These are phyloP conservation scores for Candida parachauliodes DNA, from an alignment of 805 yeast species.

Conservation along the genomic window DNA sequence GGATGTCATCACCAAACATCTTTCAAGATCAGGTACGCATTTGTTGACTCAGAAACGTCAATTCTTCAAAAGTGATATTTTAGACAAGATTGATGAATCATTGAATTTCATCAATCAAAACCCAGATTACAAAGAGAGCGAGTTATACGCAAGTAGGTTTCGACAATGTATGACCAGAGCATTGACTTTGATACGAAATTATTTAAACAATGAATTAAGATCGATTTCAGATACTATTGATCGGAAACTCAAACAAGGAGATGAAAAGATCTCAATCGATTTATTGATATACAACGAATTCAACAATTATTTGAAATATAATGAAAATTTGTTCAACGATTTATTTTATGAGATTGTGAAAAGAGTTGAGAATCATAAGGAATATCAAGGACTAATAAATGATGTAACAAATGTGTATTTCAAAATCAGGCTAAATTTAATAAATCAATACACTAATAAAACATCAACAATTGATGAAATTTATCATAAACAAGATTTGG, in stretches of 20 bases:
- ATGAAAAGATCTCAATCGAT: conserved; percentile 42
- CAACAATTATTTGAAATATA: conserved; percentile 17
- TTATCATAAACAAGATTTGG: conserved; percentile 14
- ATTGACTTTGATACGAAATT: conserved; percentile 68
- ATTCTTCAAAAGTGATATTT: conserved; percentile 40
- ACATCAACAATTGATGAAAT: conserved; percentile 27
- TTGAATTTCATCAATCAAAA: conserved; percentile 42
- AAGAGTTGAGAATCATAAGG: conserved; percentile 39
- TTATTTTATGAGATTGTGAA: conserved; percentile 32
- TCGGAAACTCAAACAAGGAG: conserved; percentile 16
- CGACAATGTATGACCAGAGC: conserved; percentile 83
- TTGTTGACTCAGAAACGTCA: conserved; percentile 50
- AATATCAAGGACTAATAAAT: conserved; percentile 61
- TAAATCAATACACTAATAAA: conserved; percentile 36
- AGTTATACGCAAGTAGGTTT: conserved; percentile 65
- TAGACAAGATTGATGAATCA: conserved; percentile 63
- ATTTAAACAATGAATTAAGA: conserved; percentile 46
- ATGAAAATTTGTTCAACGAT: conserved; percentile 24
- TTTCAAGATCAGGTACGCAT: conserved; percentile 65
- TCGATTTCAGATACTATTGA: conserved; percentile 20
- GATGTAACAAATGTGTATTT: conserved; percentile 69
- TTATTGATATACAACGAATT: conserved; percentile 69
- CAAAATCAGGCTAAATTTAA: conserved; percentile 47
- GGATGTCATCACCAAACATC: conserved; percentile 62
- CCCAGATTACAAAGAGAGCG: conserved; percentile 62